Evolutionary conservation across 169 alveolate species (phyloP).

Genomic region (Cryptosporidium felis): DNA sequence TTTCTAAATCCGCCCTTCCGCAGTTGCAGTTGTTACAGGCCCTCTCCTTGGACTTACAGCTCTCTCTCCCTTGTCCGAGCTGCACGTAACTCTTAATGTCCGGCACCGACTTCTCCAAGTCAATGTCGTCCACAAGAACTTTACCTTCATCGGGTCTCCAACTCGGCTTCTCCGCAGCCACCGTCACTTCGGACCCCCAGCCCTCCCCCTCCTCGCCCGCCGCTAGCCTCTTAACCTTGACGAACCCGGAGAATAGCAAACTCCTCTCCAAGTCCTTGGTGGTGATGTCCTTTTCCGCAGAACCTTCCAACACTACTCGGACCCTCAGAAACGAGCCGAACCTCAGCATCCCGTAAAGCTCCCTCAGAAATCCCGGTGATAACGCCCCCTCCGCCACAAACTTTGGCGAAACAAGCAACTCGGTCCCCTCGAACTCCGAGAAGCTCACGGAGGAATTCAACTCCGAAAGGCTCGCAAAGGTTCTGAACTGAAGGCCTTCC

Average conservation of each 20-base stretch:
- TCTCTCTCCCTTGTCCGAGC: slow-evolving; percentile 76
- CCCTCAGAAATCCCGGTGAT: background rate
- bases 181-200: background rate
- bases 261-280: background rate
- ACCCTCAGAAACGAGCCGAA: slow-evolving; percentile 29
- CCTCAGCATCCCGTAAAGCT: background rate
- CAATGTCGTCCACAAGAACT: slow-evolving; percentile 41
- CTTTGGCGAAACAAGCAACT: no score
- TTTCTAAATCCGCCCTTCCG: slow-evolving; percentile 90
- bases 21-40: slow-evolving; percentile 95
- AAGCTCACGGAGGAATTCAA: no score
- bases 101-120: slow-evolving; percentile 30
- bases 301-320: background rate
- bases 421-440: no score
- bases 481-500: no score
- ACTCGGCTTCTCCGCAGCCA: slow-evolving; percentile 17
- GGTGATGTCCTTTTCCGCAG: background rate
- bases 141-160: slow-evolving; percentile 46
- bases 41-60: slow-evolving; percentile 88
- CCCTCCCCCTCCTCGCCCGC: background rate
- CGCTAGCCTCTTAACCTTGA: slow-evolving; percentile 7
- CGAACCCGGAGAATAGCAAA: slow-evolving; percentile 45
- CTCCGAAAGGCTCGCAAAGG: no score
- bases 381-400: no score
- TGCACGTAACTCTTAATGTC: slow-evolving; percentile 28